Evolutionary conservation across 768 basidiomycete species (phyloP), one percentile per base, ranked within the genome.

Genomic region (Sporobolomyces roseus): DNA sequence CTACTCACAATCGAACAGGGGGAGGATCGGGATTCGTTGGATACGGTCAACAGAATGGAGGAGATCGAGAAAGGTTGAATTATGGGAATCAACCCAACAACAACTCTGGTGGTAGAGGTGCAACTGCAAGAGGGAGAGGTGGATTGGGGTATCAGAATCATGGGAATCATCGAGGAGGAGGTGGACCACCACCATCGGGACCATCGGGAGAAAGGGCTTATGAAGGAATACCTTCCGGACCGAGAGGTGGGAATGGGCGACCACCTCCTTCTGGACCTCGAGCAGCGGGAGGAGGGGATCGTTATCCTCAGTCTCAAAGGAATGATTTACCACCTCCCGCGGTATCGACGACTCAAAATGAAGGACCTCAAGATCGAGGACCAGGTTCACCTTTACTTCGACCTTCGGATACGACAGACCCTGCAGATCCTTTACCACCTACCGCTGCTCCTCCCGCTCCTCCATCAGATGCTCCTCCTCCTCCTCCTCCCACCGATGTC

Each of bases 131-230:
- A 50, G 25, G 27, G 4, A 50, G 49, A 25, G 27, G 27, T 21
- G 49, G 49, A 29, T 25, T 50, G 27, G 49, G 49, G 5, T 50
- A 50, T 17, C 10, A 23, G 10, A 50, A 50, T 17, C 5, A 89
- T 89, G 5, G 92, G 87, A 8, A 91, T 93, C 66, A 87, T 90
- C 38, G 6, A 38, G 19, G 36, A 23, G 32, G 5, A 89, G 89
- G 43, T 87, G 21, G 33, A 23, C 54, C 32, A 3, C 12, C 30
- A 33, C 32, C 52, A 5, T 5, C 52, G 4, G 32, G 52, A 53
- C 50, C 50, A n/a, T 43, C 33, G 27, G 49, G 49, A 50, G 49
- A 17, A 27, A 36, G 83, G 89, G 27, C 13, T 43, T 77, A 80
- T 63, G 86, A 85, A 72, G 54, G 77, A 25, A 71, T 78, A n/a